Evolutionary conservation across 805 yeast species (phyloP).

Genomic region (Hanseniaspora opuntiae): DNA sequence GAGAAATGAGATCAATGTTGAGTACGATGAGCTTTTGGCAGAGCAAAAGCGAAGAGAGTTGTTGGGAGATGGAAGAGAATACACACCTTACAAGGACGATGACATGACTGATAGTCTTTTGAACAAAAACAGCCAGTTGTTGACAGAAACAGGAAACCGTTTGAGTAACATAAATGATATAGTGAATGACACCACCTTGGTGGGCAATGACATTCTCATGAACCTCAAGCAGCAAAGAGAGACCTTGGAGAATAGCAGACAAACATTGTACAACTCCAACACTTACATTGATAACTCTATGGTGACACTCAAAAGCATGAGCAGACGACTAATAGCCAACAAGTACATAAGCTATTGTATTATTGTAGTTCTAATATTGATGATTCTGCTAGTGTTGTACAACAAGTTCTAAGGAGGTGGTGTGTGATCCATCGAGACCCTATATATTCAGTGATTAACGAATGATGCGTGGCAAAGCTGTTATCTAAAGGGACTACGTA

Average conservation of each 20-base stretch:
- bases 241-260: conserved; percentile 74
- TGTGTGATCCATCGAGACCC: background rate
- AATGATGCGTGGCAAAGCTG: background rate
- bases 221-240: conserved; percentile 89
- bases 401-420: conserved; percentile 48
- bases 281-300: conserved; percentile 81
- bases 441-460: background rate
- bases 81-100: conserved; percentile 22
- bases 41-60: conserved; percentile 58
- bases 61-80: conserved; percentile 39
- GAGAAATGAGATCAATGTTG: conserved; percentile 43
- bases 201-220: conserved; percentile 80
- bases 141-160: conserved; percentile 73
- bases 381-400: conserved; percentile 70
- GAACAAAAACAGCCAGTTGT: conserved; percentile 52
- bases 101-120: conserved; percentile 68
- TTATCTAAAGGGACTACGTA: background rate
- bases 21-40: conserved; percentile 46
- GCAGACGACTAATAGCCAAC: conserved; percentile 82
- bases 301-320: conserved; percentile 78
- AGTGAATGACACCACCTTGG: conserved; percentile 81
- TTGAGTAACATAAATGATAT: conserved; percentile 76
- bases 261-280: conserved; percentile 79
- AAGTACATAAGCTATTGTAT: conserved; percentile 82
- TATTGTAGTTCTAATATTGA: conserved; percentile 68